Evolutionary conservation across 139 green algal species (phyloP).

Genomic region (Tetratostichococcus sp.): DNA sequence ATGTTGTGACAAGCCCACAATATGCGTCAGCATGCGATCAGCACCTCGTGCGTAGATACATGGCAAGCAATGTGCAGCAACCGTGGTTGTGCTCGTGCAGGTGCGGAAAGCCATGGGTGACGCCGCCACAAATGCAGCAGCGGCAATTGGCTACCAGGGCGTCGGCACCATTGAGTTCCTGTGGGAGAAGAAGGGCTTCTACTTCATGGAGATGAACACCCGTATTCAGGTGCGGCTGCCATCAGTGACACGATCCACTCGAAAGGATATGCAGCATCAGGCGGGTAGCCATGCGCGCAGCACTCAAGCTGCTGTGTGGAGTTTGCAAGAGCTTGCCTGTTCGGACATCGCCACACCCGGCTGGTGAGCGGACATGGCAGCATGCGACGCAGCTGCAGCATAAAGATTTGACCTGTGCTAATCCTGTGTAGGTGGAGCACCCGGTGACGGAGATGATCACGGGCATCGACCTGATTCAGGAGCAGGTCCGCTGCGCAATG

Average conservation of each 20-base stretch:
- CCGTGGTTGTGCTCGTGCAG: constrained; percentile 17
- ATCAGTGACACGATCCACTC: too few relatives aligned
- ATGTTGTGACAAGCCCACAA: too few relatives aligned
- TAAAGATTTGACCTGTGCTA: too few relatives aligned
- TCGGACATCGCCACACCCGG: too few relatives aligned
- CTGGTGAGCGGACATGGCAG: too few relatives aligned
- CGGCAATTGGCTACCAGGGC: constrained; percentile 80
- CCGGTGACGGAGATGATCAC: constrained; percentile 96
- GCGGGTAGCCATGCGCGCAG: too few relatives aligned
- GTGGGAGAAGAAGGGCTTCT: constrained; percentile 90
- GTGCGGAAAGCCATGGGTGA: constrained; percentile 89
- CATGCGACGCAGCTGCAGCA: too few relatives aligned
- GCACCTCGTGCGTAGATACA: neutral
- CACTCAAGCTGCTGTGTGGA: too few relatives aligned
- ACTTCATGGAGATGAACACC: constrained; percentile 99
- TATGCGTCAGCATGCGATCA: too few relatives aligned
- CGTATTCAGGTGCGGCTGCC: constrained; percentile 80
- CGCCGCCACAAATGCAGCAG: constrained; percentile 72
- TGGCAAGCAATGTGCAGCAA: too few relatives aligned
- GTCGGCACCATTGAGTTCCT: constrained; percentile 94
- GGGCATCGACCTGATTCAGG: constrained; percentile 86
- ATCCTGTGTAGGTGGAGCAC: constrained; percentile 80
- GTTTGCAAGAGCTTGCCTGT: too few relatives aligned
- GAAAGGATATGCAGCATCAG: neutral
- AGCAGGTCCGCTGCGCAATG: constrained; percentile 87